A percentile compares a stretch with the other conserved stretches of the same genome.
These are phyloP conservation scores for Backusella circina DNA, from an alignment of 192 early-diverging fungal species.

Conservation along the genomic window DNA sequence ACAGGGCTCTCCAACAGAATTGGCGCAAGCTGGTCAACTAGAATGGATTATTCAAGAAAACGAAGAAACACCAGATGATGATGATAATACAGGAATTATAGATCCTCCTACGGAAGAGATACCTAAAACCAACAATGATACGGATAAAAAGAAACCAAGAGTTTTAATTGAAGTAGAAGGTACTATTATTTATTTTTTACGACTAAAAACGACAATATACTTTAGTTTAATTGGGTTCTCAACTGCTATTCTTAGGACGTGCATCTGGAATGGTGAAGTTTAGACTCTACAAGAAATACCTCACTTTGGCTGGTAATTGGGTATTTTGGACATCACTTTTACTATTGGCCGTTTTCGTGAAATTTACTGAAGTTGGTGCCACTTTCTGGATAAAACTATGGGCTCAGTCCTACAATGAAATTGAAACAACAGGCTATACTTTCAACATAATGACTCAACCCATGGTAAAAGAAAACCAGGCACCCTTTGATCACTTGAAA, in stretches of 20 bases:
- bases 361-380: conserved; percentile 46
- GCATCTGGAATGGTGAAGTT: conserved; percentile 78
- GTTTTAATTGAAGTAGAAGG: conserved; percentile 45
- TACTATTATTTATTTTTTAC: background rate
- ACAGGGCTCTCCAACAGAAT: background rate
- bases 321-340: conserved; percentile 57
- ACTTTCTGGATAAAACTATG: conserved; percentile 65
- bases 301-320: conserved; percentile 54
- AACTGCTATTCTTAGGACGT: conserved; percentile 39
- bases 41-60: conserved; percentile 26
- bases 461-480: background rate
- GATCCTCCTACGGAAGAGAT: background rate
- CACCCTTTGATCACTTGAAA: background rate
- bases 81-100: conserved; percentile 2
- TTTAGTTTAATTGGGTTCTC: background rate
- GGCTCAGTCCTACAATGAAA: conserved; percentile 23
- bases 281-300: conserved; percentile 74
- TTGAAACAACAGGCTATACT: background rate
- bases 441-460: background rate
- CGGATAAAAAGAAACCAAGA: conserved; percentile 25
- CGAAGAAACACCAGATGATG: background rate
- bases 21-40: conserved; percentile 18
- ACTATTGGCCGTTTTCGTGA: conserved; percentile 35
- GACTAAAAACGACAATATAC: background rate
- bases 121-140: background rate